Evolutionary conservation across 2,329 filamentous ascomycete genomes (phyloP).

Genomic region (Trichophaea hybrida): DNA sequence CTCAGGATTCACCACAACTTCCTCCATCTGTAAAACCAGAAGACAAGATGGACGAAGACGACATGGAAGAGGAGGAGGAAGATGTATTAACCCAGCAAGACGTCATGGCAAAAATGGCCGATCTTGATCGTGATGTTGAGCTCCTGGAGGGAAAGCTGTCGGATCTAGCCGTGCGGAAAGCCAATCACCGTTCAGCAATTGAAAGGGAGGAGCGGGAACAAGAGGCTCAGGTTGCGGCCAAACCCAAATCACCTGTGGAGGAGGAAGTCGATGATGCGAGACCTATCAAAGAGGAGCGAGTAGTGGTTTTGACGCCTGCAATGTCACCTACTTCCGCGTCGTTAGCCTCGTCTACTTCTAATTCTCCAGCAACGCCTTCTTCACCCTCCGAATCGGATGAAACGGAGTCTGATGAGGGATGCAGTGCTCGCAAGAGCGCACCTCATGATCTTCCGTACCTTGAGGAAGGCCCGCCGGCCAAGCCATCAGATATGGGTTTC

Average conservation of each 20-base stretch:
- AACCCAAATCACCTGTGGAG: slow-evolving; percentile 6
- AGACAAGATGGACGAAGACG: slow-evolving; percentile 31
- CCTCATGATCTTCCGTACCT: slow-evolving; percentile 24
- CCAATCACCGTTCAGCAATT: slow-evolving; percentile 7
- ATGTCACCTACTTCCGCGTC: not conserved
- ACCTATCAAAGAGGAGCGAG: slow-evolving; percentile 3
- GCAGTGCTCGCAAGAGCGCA: slow-evolving; percentile 9
- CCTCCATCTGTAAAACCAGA: slow-evolving; percentile 26
- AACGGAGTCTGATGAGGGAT: slow-evolving; percentile 22
- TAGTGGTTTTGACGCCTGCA: not conserved
- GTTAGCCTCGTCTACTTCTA: not conserved
- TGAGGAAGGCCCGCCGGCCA: slow-evolving; percentile 20
- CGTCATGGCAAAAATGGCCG: slow-evolving; percentile 18
- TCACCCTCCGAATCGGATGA: slow-evolving; percentile 22
- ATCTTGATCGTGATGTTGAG: slow-evolving; percentile 30
- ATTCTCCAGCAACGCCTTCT: slow-evolving; percentile 9
- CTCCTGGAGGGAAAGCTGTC: slow-evolving; percentile 31
- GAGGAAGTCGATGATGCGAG: slow-evolving; percentile 3
- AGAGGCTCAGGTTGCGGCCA: slow-evolving; percentile 1
- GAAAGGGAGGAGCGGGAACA: slow-evolving; percentile 10
- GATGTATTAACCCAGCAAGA: slow-evolving; percentile 27
- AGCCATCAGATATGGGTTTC: slow-evolving; percentile 24
- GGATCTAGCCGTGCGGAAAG: slow-evolving; percentile 31
- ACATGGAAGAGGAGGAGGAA: slow-evolving; percentile 32
- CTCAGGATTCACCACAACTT: not conserved